Evolutionary conservation across 345 rosid species (phyloP).

Genomic region (Bruguiera parviflora): DNA sequence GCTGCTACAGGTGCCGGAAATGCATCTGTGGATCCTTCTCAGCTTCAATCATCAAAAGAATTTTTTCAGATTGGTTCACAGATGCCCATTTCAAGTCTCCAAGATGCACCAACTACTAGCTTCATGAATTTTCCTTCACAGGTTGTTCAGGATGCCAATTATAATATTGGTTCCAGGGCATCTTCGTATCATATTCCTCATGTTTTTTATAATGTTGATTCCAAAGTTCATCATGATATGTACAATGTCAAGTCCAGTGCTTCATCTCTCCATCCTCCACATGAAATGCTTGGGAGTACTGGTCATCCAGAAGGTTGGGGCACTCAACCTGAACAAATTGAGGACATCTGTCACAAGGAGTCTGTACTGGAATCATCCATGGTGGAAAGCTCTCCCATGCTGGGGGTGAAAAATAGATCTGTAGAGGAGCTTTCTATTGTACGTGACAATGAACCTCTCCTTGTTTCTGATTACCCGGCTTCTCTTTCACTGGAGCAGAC

Average conservation of each 20-base stretch:
- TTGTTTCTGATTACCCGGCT: slow-evolving; percentile 29
- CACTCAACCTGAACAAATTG: slow-evolving; percentile 35
- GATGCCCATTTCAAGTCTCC: slow-evolving; percentile 43
- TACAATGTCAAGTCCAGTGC: background rate
- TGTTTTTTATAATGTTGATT: background rate
- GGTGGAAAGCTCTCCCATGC: slow-evolving; percentile 33
- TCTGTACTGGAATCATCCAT: slow-evolving; percentile 26
- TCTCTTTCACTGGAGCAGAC: slow-evolving; percentile 25
- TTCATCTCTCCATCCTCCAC: slow-evolving; percentile 43
- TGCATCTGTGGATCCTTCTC: slow-evolving; percentile 51
- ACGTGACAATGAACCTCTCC: slow-evolving; percentile 19
- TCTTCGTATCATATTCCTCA: slow-evolving; percentile 9
- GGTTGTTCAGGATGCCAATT: slow-evolving; percentile 32
- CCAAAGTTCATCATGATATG: background rate
- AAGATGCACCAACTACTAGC: slow-evolving; percentile 37
- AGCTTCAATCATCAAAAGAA: slow-evolving; percentile 51
- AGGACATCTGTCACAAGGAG: slow-evolving; percentile 38
- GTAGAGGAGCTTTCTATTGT: slow-evolving; percentile 25
- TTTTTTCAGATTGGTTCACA: slow-evolving; percentile 49
- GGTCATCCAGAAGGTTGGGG: slow-evolving; percentile 36
- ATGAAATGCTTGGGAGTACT: slow-evolving; percentile 44
- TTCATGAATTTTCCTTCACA: slow-evolving; percentile 42
- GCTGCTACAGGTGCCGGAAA: slow-evolving; percentile 40
- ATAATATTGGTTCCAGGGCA: slow-evolving; percentile 39
- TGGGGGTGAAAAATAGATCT: slow-evolving; percentile 31